phyloP scores from a whole-genome alignment of 2,329 filamentous ascomycete genomes.

The Verticillium nubilum region DNA sequence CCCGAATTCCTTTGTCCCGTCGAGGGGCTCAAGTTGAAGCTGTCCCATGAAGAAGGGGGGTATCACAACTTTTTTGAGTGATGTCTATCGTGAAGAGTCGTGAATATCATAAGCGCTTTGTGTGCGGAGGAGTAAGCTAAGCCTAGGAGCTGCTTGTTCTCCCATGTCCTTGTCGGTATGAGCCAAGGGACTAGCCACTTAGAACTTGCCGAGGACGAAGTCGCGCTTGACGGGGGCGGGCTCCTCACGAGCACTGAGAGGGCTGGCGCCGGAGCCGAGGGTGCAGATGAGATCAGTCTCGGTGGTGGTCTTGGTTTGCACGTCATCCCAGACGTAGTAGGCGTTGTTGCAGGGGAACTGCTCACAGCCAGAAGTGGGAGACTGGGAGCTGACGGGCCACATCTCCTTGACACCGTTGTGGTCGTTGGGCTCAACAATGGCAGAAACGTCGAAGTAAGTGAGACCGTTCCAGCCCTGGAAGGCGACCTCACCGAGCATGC shows the following conservation, averaged over 20 bases:
- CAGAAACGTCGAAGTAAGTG: conserved; percentile 55
- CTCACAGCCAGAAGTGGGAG: conserved; percentile 43
- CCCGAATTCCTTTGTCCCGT: neutral
- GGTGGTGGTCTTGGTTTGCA: conserved; percentile 48
- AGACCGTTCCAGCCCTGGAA: conserved; percentile 41
- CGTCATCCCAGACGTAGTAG: conserved; percentile 49
- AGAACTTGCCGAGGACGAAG: conserved; percentile 27
- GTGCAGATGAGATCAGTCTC: conserved; percentile 46
- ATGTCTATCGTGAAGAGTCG: neutral
- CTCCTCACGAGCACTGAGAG: conserved; percentile 8
- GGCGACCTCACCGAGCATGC: conserved; percentile 48
- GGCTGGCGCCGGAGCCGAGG: conserved; percentile 31
- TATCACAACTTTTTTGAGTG: neutral
- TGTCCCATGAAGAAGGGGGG: neutral
- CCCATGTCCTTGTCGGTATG: neutral
- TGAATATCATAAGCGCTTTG: neutral
- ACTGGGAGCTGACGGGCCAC: conserved; percentile 33
- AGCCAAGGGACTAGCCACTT: conserved; percentile 3
- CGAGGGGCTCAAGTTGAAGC: neutral
- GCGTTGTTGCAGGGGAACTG: conserved; percentile 46
- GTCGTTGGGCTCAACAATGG: conserved; percentile 48
- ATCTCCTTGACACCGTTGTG: conserved; percentile 48
- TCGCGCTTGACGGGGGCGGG: conserved; percentile 20
- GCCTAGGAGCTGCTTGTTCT: neutral
- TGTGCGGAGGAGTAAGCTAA: neutral